Conservation (phyloP, 257 asterid species). For the Gardenia jasminoides region DNA sequence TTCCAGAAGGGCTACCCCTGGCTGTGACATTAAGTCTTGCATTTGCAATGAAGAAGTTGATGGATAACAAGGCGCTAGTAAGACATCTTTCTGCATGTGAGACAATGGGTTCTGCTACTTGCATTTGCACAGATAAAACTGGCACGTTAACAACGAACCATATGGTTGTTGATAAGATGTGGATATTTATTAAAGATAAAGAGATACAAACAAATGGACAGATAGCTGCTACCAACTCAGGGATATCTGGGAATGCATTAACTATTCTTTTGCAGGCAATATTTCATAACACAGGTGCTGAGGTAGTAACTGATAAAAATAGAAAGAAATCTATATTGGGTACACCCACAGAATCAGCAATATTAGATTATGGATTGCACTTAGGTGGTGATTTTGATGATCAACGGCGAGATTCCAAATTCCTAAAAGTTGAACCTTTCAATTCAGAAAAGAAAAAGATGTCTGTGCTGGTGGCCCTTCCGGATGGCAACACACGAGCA, state of each 20-base stretch:
- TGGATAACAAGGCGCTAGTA: conserved; percentile 83
- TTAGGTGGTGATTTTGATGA: conserved; percentile 80
- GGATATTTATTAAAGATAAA: conserved; percentile 58
- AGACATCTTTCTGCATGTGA: conserved; percentile 96
- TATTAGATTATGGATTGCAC: conserved; percentile 77
- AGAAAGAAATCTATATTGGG: conserved; percentile 75
- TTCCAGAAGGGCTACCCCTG: conserved; percentile 94
- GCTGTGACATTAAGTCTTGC: conserved; percentile 97
- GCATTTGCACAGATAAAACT: conserved; percentile 95
- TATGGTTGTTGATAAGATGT: conserved; percentile 80
- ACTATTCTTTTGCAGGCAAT: conserved; percentile 66
- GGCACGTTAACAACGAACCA: conserved; percentile 94
- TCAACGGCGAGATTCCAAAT: conserved; percentile 47
- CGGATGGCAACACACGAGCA: conserved; percentile 69
- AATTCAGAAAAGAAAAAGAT: conserved; percentile 90
- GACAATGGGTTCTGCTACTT: conserved; percentile 97
- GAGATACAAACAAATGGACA: conserved; percentile 41
- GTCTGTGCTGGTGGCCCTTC: conserved; percentile 82
- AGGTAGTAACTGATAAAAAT: conserved; percentile 73
- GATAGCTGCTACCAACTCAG: conserved; percentile 30
- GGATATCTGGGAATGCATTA: conserved; percentile 45
- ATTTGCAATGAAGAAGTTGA: conserved; percentile 84
- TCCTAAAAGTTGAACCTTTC: conserved; percentile 86
- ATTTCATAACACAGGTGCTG: conserved; percentile 80
- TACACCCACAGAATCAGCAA: conserved; percentile 86